Conservation (phyloP, 2,329 filamentous ascomycete species). For the Aspergillus luchuensis region DNA sequence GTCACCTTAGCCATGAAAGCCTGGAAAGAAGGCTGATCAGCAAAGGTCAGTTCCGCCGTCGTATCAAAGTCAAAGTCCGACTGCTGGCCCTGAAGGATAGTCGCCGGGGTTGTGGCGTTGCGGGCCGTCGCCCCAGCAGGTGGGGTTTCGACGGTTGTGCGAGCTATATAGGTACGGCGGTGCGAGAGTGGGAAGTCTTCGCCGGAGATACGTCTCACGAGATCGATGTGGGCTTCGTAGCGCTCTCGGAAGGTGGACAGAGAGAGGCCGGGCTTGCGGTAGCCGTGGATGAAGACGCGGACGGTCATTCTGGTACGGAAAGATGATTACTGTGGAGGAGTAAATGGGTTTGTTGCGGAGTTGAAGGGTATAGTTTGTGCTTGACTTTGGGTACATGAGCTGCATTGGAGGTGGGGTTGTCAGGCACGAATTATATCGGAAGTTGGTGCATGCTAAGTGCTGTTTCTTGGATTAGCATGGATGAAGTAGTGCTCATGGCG, state of each 20-base stretch:
- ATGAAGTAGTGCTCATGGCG: too few relatives aligned
- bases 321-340: neutral
- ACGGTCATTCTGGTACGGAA: neutral
- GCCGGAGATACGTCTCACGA: constrained; percentile 23
- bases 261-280: constrained; percentile 26
- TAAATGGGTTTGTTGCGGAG: neutral
- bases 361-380: neutral
- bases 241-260: constrained; percentile 23
- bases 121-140: constrained; percentile 14
- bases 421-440: too few relatives aligned
- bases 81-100: constrained; percentile 22
- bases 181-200: constrained; percentile 25
- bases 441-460: too few relatives aligned
- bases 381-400: too few relatives aligned
- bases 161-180: constrained; percentile 24
- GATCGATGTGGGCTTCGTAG: constrained; percentile 25
- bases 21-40: constrained; percentile 20
- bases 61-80: constrained; percentile 26
- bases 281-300: constrained; percentile 2
- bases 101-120: constrained; percentile 22
- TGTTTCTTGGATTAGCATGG: too few relatives aligned
- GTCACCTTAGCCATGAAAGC: constrained; percentile 20
- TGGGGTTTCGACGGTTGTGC: constrained; percentile 11
- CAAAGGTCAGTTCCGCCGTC: constrained; percentile 23
- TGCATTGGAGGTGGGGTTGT: too few relatives aligned